Base-by-base conservation (phyloP, 768 basidiomycete species). In the Mycena pura region DNA sequence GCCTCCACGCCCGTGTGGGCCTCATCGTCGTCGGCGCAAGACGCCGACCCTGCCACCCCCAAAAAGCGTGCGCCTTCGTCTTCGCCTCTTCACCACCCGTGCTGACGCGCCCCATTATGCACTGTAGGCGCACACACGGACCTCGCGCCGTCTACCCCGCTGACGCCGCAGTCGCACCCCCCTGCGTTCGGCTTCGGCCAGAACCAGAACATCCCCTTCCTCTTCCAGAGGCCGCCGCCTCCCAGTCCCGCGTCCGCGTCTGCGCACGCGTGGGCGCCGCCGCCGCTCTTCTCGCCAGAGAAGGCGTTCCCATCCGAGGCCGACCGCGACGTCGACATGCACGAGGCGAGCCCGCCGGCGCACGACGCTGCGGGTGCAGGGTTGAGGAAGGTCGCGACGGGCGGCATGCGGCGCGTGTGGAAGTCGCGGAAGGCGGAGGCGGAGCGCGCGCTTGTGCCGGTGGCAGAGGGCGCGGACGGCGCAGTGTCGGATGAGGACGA, bases 281-380 rank as follows among this genome's bases (percentile, higher is more conserved):
- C 89, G 15, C 73, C 85, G 0, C 78, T 80, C 58, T 86, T 86
- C 69, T 84, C 87, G 11, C 81, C 85, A 1, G 74, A 81, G 53
- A 89, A 86, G 65, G 81, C 83, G 11, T 88, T 90, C 63, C 85
- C 86, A 31, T 76, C n/a, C n/a, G n/a, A n/a, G n/a, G n/a, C n/a
- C n/a, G n/a, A n/a, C n/a, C 80, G 78, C 28, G 92, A 93, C 70
- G 78, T 93, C 19, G 89, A 90, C 70, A 93, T 93, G 91, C 77
- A 81, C 6, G 92, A 93, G 50, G 73, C 77, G 14, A 92, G 88
- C 67, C 90, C 90, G 29, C 80, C 81, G 21, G 84, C 79, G 61
- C 68, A 68, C 17, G 79, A 83, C 25, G 81, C 82, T 22, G 28
- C 55, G 58, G 21, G 72, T 68, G 28, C 72, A 77, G 39, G 54